phyloP scores from a whole-genome alignment of 129 eudicot species.

The Pittosporum tobira region DNA sequence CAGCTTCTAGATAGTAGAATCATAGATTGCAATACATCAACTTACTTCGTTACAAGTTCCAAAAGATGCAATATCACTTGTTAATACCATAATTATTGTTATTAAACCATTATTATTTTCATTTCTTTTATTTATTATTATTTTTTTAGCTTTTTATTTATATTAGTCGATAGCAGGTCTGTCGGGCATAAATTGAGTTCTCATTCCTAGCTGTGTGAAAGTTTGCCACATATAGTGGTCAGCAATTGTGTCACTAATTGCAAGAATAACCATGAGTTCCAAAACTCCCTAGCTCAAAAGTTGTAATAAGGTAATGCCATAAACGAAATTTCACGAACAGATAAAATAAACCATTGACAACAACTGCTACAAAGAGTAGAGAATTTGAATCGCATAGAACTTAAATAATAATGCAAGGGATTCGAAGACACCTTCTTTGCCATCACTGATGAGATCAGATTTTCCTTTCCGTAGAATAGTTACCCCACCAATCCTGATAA shows the following conservation, averaged over 20 bases:
- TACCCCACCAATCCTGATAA: conserved; percentile 78
- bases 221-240: neutral
- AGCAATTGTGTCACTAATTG: neutral
- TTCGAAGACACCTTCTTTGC: conserved; percentile 47
- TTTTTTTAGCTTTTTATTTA: no score
- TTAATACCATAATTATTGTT: no score
- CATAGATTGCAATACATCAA: neutral
- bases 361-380: neutral
- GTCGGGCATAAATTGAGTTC: neutral
- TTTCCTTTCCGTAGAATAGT: conserved; percentile 83
- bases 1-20: neutral
- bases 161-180: no score
- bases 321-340: neutral
- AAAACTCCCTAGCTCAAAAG: neutral
- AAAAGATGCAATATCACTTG: neutral
- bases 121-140: no score
- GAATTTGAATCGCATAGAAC: neutral
- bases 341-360: neutral
- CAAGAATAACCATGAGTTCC: neutral
- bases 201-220: neutral
- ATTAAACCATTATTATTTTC: no score
- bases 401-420: neutral
- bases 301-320: neutral
- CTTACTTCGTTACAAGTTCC: neutral
- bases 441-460: conserved; percentile 76